Conservation (phyloP, 139 green algal genomes). For the Asterochloris erici region DNA sequence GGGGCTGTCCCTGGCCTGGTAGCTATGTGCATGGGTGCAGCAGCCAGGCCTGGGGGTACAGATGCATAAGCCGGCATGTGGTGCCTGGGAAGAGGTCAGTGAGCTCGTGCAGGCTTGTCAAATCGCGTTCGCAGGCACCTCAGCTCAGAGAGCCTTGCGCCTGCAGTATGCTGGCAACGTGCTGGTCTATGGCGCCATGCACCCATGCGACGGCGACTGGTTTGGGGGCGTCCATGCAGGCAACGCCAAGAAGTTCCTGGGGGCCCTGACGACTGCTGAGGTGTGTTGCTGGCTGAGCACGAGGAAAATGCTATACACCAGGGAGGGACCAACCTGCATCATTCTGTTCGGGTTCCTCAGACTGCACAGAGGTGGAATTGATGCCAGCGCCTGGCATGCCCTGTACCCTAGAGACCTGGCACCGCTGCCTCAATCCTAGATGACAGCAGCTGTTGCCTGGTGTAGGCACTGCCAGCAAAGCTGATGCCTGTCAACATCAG, state of each 20-base stretch:
- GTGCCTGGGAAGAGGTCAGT: no score
- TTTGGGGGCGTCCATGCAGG: conserved; percentile 37
- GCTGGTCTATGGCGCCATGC: conserved; percentile 29
- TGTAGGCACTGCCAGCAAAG: not conserved
- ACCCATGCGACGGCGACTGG: conserved; percentile 48
- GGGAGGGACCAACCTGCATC: not conserved
- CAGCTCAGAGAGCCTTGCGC: not conserved
- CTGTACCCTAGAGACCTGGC: not conserved
- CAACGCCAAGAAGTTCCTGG: conserved; percentile 32
- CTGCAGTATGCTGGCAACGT: conserved; percentile 53
- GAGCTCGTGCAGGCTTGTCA: not conserved
- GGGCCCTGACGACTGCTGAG: conserved; percentile 24
- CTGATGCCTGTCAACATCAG: no score
- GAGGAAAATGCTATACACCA: not conserved
- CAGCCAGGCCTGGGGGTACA: no score
- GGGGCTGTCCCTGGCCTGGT: no score
- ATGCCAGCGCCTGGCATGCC: not conserved
- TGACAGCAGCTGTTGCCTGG: not conserved
- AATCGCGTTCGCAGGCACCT: not conserved
- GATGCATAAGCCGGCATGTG: no score
- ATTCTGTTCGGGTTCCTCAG: not conserved
- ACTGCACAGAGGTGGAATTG: not conserved
- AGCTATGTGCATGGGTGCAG: no score
- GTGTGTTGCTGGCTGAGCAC: conserved; percentile 6
- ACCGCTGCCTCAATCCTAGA: not conserved